These are phyloP conservation scores for Aspergillus tanneri DNA, from an alignment of 2,329 filamentous ascomycete species.

Conservation along the genomic window DNA sequence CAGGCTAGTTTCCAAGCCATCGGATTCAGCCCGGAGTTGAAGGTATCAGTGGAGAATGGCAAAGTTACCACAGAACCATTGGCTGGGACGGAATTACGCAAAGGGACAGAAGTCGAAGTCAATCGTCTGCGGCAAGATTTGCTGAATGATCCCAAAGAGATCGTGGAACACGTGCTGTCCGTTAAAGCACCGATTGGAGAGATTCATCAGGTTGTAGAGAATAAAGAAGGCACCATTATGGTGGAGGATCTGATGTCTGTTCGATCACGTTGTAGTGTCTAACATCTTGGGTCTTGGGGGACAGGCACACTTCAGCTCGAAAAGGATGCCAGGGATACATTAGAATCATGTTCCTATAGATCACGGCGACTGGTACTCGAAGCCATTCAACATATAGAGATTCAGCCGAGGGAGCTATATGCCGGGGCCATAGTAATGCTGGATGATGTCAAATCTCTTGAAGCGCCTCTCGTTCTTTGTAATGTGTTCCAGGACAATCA, in stretches of 20 bases:
- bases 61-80: conserved; percentile 16
- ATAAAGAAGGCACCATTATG: not conserved
- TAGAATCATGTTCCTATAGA: conserved; percentile 14
- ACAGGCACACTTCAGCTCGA: conserved; percentile 8
- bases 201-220: conserved; percentile 11
- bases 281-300: conserved; percentile 17
- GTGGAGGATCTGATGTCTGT: conserved; percentile 19
- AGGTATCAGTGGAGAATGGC: conserved; percentile 14
- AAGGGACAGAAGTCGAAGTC: conserved; percentile 1
- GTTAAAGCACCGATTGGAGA: conserved; percentile 14
- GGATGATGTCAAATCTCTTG: conserved; percentile 5
- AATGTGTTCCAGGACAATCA: conserved; percentile 15
- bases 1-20: conserved; percentile 16
- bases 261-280: conserved; percentile 12
- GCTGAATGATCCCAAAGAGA: conserved; percentile 14
- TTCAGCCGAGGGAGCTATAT: conserved; percentile 15
- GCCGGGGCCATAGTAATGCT: conserved; percentile 18
- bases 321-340: conserved; percentile 16
- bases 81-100: conserved; percentile 13
- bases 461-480: conserved; percentile 18
- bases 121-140: conserved; percentile 9
- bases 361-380: conserved; percentile 19
- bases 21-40: conserved; percentile 20
- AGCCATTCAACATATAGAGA: conserved; percentile 15
- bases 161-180: conserved; percentile 18